Conservation (phyloP, 23 red algal species). For the Pyropia haitanensis region DNA sequence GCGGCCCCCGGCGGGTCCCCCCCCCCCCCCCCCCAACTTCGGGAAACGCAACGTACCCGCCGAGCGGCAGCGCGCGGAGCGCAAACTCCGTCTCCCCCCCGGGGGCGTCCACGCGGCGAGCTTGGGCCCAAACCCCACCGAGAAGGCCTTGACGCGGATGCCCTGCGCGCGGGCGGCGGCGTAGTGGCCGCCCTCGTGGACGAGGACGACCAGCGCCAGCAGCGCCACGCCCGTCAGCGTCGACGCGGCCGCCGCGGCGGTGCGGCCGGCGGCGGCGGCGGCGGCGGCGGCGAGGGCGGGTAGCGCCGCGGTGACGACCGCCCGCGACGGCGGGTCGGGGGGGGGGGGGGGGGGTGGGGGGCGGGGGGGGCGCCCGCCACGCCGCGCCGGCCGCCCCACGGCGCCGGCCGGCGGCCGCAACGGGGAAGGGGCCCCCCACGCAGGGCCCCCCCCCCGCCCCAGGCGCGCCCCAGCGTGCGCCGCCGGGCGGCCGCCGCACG, state of each 20-base stretch:
- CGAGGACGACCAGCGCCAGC: slow-evolving; percentile 63
- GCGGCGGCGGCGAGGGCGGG: neutral
- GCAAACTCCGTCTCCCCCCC: slow-evolving; percentile 72
- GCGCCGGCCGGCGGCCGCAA: too few relatives aligned
- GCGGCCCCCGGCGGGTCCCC: too few relatives aligned
- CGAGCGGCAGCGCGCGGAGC: slow-evolving; percentile 71
- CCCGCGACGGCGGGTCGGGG: too few relatives aligned
- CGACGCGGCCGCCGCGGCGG: slow-evolving; percentile 19
- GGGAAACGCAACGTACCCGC: slow-evolving; percentile 91
- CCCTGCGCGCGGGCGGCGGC: slow-evolving; percentile 63
- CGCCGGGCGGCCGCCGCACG: too few relatives aligned
- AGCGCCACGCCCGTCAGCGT: slow-evolving; percentile 52
- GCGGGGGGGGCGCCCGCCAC: too few relatives aligned
- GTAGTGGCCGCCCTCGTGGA: slow-evolving; percentile 95
- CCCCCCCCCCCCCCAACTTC: neutral
- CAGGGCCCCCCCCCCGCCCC: too few relatives aligned
- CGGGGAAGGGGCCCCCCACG: too few relatives aligned
- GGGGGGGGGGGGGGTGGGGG: too few relatives aligned
- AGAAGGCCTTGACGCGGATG: slow-evolving; percentile 88
- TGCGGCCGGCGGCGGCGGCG: neutral
- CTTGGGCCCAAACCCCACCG: slow-evolving; percentile 86
- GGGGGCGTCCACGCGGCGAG: slow-evolving; percentile 37
- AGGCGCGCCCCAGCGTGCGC: too few relatives aligned
- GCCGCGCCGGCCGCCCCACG: too few relatives aligned
- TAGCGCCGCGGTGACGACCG: too few relatives aligned